These are phyloP conservation scores for Aspergillus udagawae DNA, from an alignment of 2,329 filamentous ascomycete genomes.

Conservation along the genomic window DNA sequence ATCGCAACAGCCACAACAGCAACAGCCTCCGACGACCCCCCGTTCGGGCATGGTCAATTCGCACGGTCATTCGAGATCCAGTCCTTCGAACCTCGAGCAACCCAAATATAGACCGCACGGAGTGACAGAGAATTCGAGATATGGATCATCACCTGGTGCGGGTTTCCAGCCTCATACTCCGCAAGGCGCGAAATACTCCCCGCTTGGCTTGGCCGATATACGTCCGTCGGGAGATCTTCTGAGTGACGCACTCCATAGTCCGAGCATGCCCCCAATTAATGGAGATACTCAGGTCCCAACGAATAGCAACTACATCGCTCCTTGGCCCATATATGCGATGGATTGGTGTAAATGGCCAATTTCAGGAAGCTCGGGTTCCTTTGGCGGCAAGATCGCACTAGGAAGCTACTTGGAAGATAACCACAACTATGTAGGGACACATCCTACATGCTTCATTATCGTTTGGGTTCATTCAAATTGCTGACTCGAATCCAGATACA, in stretches of 20 bases:
- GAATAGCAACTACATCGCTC: slow-evolving; percentile 89
- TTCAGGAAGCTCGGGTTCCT: slow-evolving; percentile 54
- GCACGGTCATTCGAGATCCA: slow-evolving; percentile 80
- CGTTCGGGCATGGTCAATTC: slow-evolving; percentile 61
- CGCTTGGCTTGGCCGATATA: slow-evolving; percentile 87
- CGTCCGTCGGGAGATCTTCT: slow-evolving; percentile 77
- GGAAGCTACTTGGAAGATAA: slow-evolving; percentile 97
- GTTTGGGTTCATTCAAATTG: slow-evolving; percentile 3
- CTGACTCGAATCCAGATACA: slow-evolving; percentile 65
- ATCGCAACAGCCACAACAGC: slow-evolving; percentile 25
- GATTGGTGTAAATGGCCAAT: slow-evolving; percentile 99
- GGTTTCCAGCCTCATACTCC: slow-evolving; percentile 53
- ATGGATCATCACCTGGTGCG: slow-evolving; percentile 45
- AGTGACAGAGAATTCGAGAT: slow-evolving; percentile 64
- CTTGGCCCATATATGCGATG: slow-evolving; percentile 93
- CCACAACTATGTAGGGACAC: slow-evolving; percentile 79
- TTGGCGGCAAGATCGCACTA: slow-evolving; percentile 87
- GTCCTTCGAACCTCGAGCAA: slow-evolving; percentile 62
- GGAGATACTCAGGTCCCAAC: slow-evolving; percentile 61
- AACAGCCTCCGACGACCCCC: slow-evolving; percentile 49
- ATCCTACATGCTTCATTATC: neutral
- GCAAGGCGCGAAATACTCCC: slow-evolving; percentile 69
- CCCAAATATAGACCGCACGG: slow-evolving; percentile 61
- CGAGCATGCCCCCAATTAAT: slow-evolving; percentile 59
- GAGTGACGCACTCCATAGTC: slow-evolving; percentile 64